Conservation (phyloP, 495 filamentous ascomycete genomes). For the Aspergillus saccharolyticus region DNA sequence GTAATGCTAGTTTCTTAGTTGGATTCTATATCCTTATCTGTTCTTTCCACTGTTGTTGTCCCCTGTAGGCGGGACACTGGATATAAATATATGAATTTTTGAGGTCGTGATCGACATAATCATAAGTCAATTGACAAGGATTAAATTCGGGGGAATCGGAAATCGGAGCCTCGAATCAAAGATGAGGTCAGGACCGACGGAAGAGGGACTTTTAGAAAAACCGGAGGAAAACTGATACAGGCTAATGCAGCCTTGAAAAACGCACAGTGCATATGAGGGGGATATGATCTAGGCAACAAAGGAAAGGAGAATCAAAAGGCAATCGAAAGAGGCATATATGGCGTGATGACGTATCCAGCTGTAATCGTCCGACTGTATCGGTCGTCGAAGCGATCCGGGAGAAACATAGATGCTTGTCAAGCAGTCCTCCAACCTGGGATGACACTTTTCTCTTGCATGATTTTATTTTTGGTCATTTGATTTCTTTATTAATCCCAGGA, state of each 20-base stretch:
- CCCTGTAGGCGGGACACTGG: no score
- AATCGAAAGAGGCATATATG: conserved; percentile 36
- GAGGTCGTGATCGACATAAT: conserved; percentile 5
- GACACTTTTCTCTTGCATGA: conserved; percentile 1
- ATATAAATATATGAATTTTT: conserved; percentile 1
- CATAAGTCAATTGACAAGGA: conserved; percentile 10
- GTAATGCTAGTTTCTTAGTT: background rate
- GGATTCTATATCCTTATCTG: background rate
- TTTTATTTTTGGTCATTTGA: background rate
- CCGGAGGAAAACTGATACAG: conserved; percentile 21
- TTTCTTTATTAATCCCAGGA: background rate
- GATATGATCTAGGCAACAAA: conserved; percentile 13
- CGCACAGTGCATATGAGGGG: conserved; percentile 10
- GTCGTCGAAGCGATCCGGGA: conserved; percentile 5
- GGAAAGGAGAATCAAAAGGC: conserved; percentile 26
- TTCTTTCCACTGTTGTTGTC: background rate
- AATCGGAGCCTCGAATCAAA: conserved; percentile 9
- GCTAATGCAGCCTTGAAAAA: conserved; percentile 6
- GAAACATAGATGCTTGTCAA: conserved; percentile 2
- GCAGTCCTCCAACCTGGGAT: conserved; percentile 7
- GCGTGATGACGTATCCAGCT: conserved; percentile 26
- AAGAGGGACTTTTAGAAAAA: conserved; percentile 30
- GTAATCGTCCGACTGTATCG: conserved; percentile 4
- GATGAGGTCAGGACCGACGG: conserved; percentile 17
- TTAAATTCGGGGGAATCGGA: conserved; percentile 11